Conservation (phyloP, 1,284 basidiomycete species). For the Cryptococcus sp. region DNA sequence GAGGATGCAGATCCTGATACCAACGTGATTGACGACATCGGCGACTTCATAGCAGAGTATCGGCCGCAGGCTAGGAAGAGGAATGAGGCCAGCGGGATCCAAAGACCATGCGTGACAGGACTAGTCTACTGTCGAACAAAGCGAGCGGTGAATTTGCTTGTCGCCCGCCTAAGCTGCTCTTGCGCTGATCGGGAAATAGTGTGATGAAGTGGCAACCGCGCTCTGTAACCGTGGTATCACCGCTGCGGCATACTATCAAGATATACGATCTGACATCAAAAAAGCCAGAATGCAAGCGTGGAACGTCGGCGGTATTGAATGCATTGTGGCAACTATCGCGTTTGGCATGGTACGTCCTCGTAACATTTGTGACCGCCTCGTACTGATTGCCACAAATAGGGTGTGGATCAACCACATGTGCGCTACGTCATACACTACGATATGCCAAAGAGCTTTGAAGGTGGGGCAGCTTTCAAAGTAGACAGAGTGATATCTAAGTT, state of each 20-base stretch:
- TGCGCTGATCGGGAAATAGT: slow-evolving; percentile 45
- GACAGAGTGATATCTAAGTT: slow-evolving; percentile 2
- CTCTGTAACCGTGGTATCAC: slow-evolving; percentile 67
- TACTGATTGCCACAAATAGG: slow-evolving; percentile 43
- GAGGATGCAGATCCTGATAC: slow-evolving; percentile 14
- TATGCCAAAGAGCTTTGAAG: slow-evolving; percentile 79
- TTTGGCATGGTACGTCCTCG: slow-evolving; percentile 66
- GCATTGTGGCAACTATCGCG: slow-evolving; percentile 68
- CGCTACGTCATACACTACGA: slow-evolving; percentile 64
- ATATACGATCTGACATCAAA: slow-evolving; percentile 58
- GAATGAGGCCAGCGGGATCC: slow-evolving; percentile 28
- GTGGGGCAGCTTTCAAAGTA: slow-evolving; percentile 49
- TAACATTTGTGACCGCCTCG: not conserved
- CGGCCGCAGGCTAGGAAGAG: slow-evolving; percentile 23
- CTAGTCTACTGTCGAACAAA: slow-evolving; percentile 71
- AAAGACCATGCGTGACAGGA: slow-evolving; percentile 63
- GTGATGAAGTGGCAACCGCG: slow-evolving; percentile 66
- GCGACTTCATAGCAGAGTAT: slow-evolving; percentile 61
- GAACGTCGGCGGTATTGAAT: slow-evolving; percentile 50
- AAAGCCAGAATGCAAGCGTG: slow-evolving; percentile 62
- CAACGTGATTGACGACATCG: slow-evolving; percentile 58
- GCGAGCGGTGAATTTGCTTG: slow-evolving; percentile 16
- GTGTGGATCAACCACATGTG: slow-evolving; percentile 81
- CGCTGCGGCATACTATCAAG: slow-evolving; percentile 72
- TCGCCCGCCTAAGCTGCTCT: too few relatives aligned